Evolutionary conservation across 179 eudicot species (phyloP).

Genomic region (Pouteria campechiana): DNA sequence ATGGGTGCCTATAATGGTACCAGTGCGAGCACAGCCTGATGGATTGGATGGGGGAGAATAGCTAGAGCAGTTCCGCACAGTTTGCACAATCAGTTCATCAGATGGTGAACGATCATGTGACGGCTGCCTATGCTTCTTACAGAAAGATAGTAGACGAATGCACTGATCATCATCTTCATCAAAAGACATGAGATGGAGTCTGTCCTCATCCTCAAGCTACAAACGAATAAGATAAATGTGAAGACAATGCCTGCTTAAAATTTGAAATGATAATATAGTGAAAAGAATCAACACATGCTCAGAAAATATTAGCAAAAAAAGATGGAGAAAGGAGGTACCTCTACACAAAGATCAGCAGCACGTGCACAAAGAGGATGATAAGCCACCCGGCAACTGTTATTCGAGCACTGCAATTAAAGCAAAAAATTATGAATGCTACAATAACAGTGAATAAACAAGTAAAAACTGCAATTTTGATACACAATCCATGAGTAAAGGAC

Average conservation of each 20-base stretch:
- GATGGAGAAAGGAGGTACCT: conserved; percentile 36
- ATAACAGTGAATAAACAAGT: background rate
- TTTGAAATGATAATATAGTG: background rate
- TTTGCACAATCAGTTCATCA: conserved; percentile 33
- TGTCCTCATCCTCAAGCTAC: conserved; percentile 87
- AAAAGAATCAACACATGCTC: background rate
- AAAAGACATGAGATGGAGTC: conserved; percentile 49
- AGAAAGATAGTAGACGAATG: conserved; percentile 80
- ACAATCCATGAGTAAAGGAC: too few relatives aligned
- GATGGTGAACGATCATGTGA: conserved; percentile 29
- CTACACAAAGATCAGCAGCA: conserved; percentile 86
- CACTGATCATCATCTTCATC: conserved; percentile 93
- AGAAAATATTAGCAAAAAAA: background rate
- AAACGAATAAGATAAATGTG: conserved; percentile 6
- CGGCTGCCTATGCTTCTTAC: conserved; percentile 68
- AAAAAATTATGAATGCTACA: background rate
- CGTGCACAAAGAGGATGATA: conserved; percentile 99
- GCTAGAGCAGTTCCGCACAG: conserved; percentile 21
- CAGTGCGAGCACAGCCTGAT: conserved; percentile 96
- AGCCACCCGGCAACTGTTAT: conserved; percentile 70
- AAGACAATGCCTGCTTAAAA: background rate
- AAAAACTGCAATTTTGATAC: too few relatives aligned
- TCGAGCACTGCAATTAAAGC: conserved; percentile 65
- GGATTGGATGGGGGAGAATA: conserved; percentile 58
- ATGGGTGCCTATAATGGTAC: too few relatives aligned